Evolutionary conservation across 208 protist species (phyloP), one percentile per base, ranked within the genome.

Genomic region (Endotrypanum monterogeii): DNA sequence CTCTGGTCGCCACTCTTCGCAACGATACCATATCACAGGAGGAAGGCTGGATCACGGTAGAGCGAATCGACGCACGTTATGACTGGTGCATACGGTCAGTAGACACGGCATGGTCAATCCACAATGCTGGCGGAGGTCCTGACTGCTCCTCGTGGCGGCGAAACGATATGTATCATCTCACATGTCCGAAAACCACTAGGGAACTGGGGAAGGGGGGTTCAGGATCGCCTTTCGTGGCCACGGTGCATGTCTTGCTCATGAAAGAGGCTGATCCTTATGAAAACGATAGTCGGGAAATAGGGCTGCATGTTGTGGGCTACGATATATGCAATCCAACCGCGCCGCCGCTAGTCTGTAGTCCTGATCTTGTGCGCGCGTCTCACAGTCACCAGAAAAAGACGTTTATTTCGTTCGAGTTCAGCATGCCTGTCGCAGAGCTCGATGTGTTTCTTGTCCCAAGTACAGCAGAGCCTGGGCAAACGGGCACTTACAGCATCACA

Each of bases 391-490:
- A 79, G 25, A 83, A 70, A 41, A 65, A 39, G 20, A 84, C 88
- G 30, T 80, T 82, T 23, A 73, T 93, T 12, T 79, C 70, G 39
- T 67, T 85, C 25, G 80, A 75, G 28, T 82, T 95, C 69, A 61
- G 67, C 32, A 39, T 91, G 32, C 78, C 84, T 20, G 69, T 71
- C 23, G 57, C 69, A 14, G 67, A 76, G 3, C 73, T 91, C 11
- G 87, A 94, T 62, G 68, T 90, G 35, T 94, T 90, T 68, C 68
- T 97, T 25, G 86, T 95, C 52, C 89, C 90, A 12, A 92, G 84
- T 58, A 91, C 89, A 4, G 74, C 78, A 65, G 70, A 55, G 25
- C 74, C 88, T 16, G 80, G 79, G 5, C 77, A 90, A 54, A 67
- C 79, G 3, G 93, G 90, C 58, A 55, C 56, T 11, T 96, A 93